Evolutionary conservation across 2,329 filamentous ascomycete species (phyloP).

Genomic region (Lomentospora prolificans): DNA sequence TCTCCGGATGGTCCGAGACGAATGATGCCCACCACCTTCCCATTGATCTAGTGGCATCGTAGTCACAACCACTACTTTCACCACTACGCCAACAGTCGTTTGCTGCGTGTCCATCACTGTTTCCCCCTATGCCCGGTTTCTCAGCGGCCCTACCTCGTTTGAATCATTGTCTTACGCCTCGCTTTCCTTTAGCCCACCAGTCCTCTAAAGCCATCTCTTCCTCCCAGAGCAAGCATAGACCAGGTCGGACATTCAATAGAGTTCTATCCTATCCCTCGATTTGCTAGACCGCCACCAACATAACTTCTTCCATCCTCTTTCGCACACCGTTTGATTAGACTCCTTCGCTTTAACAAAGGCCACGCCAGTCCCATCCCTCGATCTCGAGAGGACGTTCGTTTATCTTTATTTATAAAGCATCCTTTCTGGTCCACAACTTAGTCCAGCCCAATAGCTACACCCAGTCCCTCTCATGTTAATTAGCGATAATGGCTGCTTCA

Average conservation of each 20-base stretch:
- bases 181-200: too few relatives aligned
- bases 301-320: background rate
- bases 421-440: conserved; percentile 5
- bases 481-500: background rate
- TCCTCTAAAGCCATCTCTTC: too few relatives aligned
- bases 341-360: background rate
- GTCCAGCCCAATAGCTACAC: background rate
- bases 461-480: background rate
- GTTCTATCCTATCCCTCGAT: background rate
- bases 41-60: too few relatives aligned
- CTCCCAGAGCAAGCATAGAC: too few relatives aligned
- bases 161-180: too few relatives aligned
- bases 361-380: background rate
- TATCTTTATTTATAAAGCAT: background rate
- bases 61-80: background rate
- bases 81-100: background rate
- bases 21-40: background rate
- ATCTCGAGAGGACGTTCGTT: background rate
- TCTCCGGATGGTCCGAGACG: background rate
- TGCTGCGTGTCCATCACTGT: too few relatives aligned
- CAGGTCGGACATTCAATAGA: too few relatives aligned
- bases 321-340: too few relatives aligned
- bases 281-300: background rate
- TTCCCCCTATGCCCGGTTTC: too few relatives aligned
- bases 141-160: too few relatives aligned